Conservation (phyloP, 129 eudicot genomes). For the Kitagawia praeruptora region DNA sequence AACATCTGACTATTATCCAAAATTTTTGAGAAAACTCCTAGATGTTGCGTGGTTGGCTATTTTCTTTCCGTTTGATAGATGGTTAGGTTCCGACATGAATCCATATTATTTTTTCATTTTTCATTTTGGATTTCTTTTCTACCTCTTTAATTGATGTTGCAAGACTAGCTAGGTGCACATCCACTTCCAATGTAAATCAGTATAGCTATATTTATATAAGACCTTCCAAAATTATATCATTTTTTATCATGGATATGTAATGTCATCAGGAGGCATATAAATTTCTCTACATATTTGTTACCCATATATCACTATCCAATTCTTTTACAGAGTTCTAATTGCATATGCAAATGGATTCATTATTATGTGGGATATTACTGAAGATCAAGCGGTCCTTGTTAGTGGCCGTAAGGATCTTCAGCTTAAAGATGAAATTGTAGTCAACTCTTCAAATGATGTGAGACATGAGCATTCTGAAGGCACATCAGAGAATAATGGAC, state of each 20-base stretch:
- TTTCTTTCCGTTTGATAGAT: background rate
- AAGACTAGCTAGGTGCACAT: background rate
- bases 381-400: constrained; percentile 58
- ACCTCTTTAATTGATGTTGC: background rate
- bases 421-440: constrained; percentile 35
- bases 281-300: background rate
- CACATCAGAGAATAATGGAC: constrained; percentile 42
- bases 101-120: background rate
- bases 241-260: background rate
- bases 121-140: background rate
- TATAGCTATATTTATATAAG: background rate
- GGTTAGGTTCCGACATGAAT: background rate
- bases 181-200: background rate
- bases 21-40: background rate
- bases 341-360: constrained; percentile 77
- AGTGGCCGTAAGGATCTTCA: constrained; percentile 55
- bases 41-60: background rate
- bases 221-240: background rate
- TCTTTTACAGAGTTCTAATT: constrained; percentile 58
- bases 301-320: constrained; percentile 16
- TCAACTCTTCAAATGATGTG: constrained; percentile 30
- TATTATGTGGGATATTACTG: constrained; percentile 76
- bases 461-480: constrained; percentile 30
- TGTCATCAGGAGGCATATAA: background rate
- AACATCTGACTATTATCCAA: background rate